Evolutionary conservation across 2,329 filamentous ascomycete species (phyloP).

Genomic region (Fusarium sp.): DNA sequence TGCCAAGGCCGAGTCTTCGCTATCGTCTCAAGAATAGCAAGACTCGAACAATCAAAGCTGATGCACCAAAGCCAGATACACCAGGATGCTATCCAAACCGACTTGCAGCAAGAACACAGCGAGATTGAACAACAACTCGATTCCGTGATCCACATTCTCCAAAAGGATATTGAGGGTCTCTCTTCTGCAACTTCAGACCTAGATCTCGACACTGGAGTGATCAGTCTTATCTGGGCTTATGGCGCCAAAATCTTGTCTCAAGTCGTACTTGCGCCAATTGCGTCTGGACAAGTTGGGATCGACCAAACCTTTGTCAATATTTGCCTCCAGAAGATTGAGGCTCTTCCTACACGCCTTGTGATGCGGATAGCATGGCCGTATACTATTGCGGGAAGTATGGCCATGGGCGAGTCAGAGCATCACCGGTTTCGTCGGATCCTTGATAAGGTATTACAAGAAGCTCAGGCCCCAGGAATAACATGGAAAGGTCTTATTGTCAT

Average conservation of each 20-base stretch:
- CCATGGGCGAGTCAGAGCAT: not conserved
- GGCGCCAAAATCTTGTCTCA: not conserved
- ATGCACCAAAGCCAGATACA: not conserved
- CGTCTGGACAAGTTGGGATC: not conserved
- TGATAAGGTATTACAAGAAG: not conserved
- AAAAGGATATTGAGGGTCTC: not conserved
- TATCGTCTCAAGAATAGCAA: not conserved
- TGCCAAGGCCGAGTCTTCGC: not conserved
- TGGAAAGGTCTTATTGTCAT: conserved; percentile 6
- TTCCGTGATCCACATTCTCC: not conserved
- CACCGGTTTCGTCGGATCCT: not conserved
- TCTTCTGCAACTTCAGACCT: not conserved
- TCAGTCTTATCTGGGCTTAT: not conserved
- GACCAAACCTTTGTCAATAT: not conserved
- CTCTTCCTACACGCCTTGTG: not conserved
- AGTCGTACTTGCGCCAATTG: not conserved
- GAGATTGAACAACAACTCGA: not conserved
- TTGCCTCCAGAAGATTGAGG: not conserved
- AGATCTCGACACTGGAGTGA: not conserved
- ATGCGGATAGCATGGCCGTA: conserved; percentile 3
- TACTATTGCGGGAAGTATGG: conserved; percentile 1
- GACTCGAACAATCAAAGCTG: not conserved
- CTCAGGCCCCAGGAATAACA: not conserved
- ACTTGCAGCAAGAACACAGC: not conserved
- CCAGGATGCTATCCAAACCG: not conserved